phyloP scores from a whole-genome alignment of 768 basidiomycete species.

The Mycena albidolilacea region DNA sequence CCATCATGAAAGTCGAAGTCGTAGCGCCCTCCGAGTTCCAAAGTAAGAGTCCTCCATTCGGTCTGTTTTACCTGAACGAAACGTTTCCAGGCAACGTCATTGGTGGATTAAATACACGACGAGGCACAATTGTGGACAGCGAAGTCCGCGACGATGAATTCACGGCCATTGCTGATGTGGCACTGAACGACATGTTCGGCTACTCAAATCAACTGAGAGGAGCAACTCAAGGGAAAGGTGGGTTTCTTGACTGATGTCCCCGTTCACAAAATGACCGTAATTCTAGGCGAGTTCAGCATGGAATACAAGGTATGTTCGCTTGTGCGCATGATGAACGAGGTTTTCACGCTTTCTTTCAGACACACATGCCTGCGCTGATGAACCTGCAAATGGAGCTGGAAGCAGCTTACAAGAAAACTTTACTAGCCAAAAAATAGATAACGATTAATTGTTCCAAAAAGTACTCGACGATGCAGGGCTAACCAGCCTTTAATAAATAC shows the following conservation, averaged over 20 bases:
- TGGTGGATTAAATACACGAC: conserved; percentile 91
- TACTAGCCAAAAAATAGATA: conserved; percentile 79
- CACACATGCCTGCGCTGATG: conserved; percentile 87
- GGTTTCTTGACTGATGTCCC: conserved; percentile 4
- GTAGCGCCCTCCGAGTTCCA: conserved; percentile 98
- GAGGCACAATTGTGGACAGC: conserved; percentile 95
- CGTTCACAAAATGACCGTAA: background rate
- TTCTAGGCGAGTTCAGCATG: conserved; percentile 81
- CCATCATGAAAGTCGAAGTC: conserved; percentile 99
- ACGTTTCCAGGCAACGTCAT: conserved; percentile 80
- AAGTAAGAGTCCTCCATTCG: conserved; percentile 58
- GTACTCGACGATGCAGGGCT: conserved; percentile 20
- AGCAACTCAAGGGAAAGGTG: conserved; percentile 94
- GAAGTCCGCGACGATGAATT: conserved; percentile 99
- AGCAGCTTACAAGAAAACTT: conserved; percentile 87
- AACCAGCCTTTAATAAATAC: conserved; percentile 24
- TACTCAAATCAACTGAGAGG: conserved; percentile 95
- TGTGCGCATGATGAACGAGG: conserved; percentile 1
- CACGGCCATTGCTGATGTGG: conserved; percentile 90
- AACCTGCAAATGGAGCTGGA: conserved; percentile 91
- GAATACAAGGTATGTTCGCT: conserved; percentile 76
- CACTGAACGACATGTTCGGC: conserved; percentile 98
- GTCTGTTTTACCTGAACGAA: conserved; percentile 17
- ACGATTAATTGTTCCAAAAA: conserved; percentile 18
- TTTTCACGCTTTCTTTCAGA: conserved; percentile 55